Base-by-base conservation (phyloP, 495 filamentous ascomycete species). In the Melanomma pulvis-pyrius region DNA sequence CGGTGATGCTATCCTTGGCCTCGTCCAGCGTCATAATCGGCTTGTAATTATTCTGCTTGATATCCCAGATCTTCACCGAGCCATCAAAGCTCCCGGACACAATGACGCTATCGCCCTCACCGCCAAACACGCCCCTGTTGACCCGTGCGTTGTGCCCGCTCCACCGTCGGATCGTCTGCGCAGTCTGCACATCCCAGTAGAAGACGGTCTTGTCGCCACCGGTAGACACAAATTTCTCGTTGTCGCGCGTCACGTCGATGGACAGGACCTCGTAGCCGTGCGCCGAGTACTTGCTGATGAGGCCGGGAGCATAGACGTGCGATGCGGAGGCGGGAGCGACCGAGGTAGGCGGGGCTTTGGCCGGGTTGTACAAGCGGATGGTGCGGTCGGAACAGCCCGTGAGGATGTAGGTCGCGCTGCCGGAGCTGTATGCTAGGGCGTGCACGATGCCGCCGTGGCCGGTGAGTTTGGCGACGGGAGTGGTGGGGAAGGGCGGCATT, bases 211-310 rank as follows among this genome's bases (percentile, higher is more conserved):
- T 86, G 80, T 98, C 94, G 47, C 96, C 94, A 73, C 94, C 94
- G 2, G 87, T 84, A 46, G 86, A 90, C 24, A 85, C 86, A 74
- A 98, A 96, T 30, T 84, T 83, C 52, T 88, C 82, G 82, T 98
- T 98, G 78, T 90, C 86, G 49, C 74, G 65, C n/a, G 85, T 78
- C 53, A 96, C 87, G 65, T 83, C 81, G 46, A 98, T 79, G 63
- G 90, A 88, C 63, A 97, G 89, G 46, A 98, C 89, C 48, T 89
- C 88, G 83, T 98, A 92, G 68, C 90, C 91, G 80, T 98, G 94
- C 1, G 90, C 90, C 59, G 88, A 79, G 81, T 96, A 98, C 49
- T 86, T 88, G 75, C 96, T 92, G 77, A 98, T 89, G 0, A 91
- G 87, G 32, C 68, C 70, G 24, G 48, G 48, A 2, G 48, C 48